Evolutionary conservation across 441 rosid genomes (phyloP), one percentile per base, ranked within the genome.

Genomic region (Bocquillonia castaneifolia): DNA sequence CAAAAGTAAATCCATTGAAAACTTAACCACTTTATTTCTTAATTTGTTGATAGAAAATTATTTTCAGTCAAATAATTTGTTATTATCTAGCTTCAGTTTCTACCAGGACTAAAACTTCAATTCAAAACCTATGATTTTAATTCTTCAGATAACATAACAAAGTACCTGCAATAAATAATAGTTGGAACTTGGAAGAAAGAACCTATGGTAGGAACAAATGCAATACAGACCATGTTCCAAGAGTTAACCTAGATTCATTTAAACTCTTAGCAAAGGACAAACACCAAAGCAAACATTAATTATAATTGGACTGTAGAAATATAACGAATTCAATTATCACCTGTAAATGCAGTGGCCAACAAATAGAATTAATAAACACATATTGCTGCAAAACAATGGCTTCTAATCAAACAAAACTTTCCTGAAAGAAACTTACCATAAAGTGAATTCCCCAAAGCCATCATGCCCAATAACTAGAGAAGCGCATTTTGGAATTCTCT

Each of bases 381-480:
- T 10, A 44, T 63, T 59, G 63, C 52, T 36, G 4, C 40, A 29
- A 69, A 47, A 14, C 6, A 56, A n/a, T 26, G 54, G 64, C 37
- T 31, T 28, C 31, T 14, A 50, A 56, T 54, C 22, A 23, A 70
- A 72, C 28, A 48, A 59, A 78, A 59, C 63, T 47, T 52, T 56
- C 52, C 3, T 28, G n/a, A 51, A 71, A 47, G 63, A 34, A 66
- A 56, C 84, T 14, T 87, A 94, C 98, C 99, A 92, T 72, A 94
- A 12, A 64, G 81, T 81, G 75, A 94, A 94, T 73, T 92, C 94
- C 63, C 91, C 96, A 64, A 78, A 74, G 75, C 88, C 94, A 74
- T 86, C 82, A 73, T 84, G 91, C 64, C 97, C 96, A 28, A 90
- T 66, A 59, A 92, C 77, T 15, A 90, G 82, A 79, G 76, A 71